Base-by-base conservation (phyloP, 106 monocot genomes). In the Allium sativum region DNA sequence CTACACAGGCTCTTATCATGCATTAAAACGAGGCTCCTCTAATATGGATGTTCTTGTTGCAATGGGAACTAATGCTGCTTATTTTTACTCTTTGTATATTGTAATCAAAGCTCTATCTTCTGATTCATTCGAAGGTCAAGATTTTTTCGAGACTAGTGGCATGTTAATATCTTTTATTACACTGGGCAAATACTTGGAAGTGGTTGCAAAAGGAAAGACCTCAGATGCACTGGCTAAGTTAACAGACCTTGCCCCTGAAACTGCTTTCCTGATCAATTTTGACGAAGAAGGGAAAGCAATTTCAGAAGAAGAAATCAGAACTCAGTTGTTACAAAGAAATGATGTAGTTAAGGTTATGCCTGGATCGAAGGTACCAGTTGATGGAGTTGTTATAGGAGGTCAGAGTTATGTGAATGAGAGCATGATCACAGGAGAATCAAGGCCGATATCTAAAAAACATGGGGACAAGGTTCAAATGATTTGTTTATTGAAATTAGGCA, bases 111-210 rank as follows among this genome's bases (percentile, higher is more conserved):
- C 79, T 40, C 52, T 75, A 71, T 66, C 61, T 5, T 88, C 84
- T 44, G 16, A 63, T 40, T 75, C 81, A 56, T 93, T 88, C 73
- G 88, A 85, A 68, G 93, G 93, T 11, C 79, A 93, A 14, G 93
- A 93, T 68, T 93, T 89, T 61, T 93, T 94, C 43, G 89, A 94
- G 62, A 94, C 94, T 3, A 94, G 94, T 77, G 68, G 83, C 15
- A 89, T 94, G 89, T 53, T 94, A 71, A 89, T 94, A 73, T 89
- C 94, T 22, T 94, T 94, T 79, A 83, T 94, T 74, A 78, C 89
- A 15, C 66, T 94, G 50, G 94, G 94, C 21, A 94, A 94, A 53
- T 94, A 89, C 70, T 70, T 94, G 55, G 94, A 94, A 58, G 82
- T 86, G 20, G 58, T 89, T 20, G 94, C 89, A 41, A 94, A 89